Evolutionary conservation across 805 yeast species (phyloP), one percentile per base, ranked within the genome.

Genomic region (Saccharomycopsis fodiens): DNA sequence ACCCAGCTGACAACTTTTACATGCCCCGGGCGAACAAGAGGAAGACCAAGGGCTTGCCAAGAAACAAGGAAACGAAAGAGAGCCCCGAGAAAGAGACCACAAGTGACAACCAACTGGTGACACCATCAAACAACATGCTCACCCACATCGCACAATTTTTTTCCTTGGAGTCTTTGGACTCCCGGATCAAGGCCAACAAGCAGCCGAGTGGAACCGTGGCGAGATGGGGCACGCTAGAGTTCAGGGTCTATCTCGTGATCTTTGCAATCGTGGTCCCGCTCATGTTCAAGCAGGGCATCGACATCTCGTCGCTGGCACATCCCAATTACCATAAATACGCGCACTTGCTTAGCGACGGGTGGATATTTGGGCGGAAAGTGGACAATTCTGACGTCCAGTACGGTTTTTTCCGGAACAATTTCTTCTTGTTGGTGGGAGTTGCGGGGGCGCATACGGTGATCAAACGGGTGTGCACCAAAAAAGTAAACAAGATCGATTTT

Each of bases 351-450:
- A 70, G 82, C 23, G 69, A 77, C 4, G 97, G 98, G 3, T 91
- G 97, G 97, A 65, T 88, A 55, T 76, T 82, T 59, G 96, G 95
- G 6, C 66, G 96, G 21, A 83, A 82, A 62, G 95, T 87, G 35
- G 98, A 93, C 61, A 89, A 91, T 59, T 83, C 95, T 3, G 99
- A 93, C 60, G 69, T 72, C 27, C 99, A 93, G 62, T 93, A 91
- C 58, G 64, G 85, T 21, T 86, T 88, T 57, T 87, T 93, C 59
- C 73, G 98, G 55, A 82, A 84, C 58, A 88, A 88, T 58, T 69
- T 91, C 52, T 74, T 77, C 10, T 59, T 83, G 41, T 65, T 93
- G 41, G 58, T 68, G n/a, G 74, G 65, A 0, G 66, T 86, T 41
- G 70, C 82, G 45, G 52, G 58, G 0, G 59, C 67, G 1, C 97